phyloP scores from a whole-genome alignment of 495 filamentous ascomycete genomes.

The Talaromyces proteolyticus region DNA sequence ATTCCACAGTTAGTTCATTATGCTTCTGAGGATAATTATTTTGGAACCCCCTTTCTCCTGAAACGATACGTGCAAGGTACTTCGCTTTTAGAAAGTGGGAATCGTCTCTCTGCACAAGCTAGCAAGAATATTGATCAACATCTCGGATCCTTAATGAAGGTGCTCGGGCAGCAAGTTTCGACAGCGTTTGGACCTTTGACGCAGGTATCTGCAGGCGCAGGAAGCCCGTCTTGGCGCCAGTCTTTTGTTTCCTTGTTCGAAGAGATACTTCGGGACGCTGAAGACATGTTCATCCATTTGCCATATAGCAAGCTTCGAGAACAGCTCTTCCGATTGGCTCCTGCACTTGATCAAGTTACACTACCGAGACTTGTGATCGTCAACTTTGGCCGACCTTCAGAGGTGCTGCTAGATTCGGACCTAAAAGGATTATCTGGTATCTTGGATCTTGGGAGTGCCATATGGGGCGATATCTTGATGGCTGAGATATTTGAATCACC shows the following conservation, averaged over 20 bases:
- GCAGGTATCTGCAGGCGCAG: conserved; percentile 38
- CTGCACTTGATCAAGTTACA: conserved; percentile 49
- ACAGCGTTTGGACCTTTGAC: conserved; percentile 44
- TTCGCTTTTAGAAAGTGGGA: conserved; percentile 33
- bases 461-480: conserved; percentile 46
- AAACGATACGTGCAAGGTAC: conserved; percentile 42
- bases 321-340: conserved; percentile 37
- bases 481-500: conserved; percentile 36
- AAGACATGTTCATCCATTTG: conserved; percentile 62
- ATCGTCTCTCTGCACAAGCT: conserved; percentile 27
- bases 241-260: conserved; percentile 58
- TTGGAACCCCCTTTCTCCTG: conserved; percentile 43
- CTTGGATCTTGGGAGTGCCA: conserved; percentile 36
- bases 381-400: conserved; percentile 46
- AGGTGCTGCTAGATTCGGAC: conserved; percentile 51
- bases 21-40: conserved; percentile 27
- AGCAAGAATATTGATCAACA: conserved; percentile 37
- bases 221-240: conserved; percentile 53
- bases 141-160: conserved; percentile 25
- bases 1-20: conserved; percentile 48
- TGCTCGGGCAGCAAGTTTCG: conserved; percentile 33
- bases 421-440: conserved; percentile 39
- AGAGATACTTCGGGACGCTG: conserved; percentile 57
- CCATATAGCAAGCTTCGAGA: conserved; percentile 60
- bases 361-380: conserved; percentile 52